Percentiles rank a stretch among this genome's conserved stretches.
phyloP scores from a whole-genome alignment of 2,329 filamentous ascomycete species.

The Xylaria sp. region DNA sequence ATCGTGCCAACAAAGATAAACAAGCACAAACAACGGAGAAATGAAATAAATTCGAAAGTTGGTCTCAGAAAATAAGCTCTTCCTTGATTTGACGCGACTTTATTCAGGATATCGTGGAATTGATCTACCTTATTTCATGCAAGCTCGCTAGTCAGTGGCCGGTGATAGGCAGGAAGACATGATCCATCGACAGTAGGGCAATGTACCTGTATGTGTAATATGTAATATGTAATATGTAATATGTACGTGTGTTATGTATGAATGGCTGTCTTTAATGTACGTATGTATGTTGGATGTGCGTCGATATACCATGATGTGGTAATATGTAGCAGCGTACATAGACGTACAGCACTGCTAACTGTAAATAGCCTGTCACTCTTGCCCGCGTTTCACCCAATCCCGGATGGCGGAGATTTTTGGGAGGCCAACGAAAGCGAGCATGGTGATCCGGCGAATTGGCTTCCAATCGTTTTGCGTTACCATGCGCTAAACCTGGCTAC shows the following conservation, averaged over 20 bases:
- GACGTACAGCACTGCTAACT: constrained; percentile 2
- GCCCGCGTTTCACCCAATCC: constrained; percentile 29
- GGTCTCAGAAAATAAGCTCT: constrained; percentile 12
- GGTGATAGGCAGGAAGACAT: neutral
- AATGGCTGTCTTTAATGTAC: neutral
- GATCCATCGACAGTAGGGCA: no score
- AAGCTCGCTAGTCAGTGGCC: constrained; percentile 12
- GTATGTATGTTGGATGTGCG: neutral
- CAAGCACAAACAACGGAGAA: neutral
- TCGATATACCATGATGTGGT: neutral
- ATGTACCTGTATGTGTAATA: constrained; percentile 1
- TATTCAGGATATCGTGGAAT: constrained; percentile 7
- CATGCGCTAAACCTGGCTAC: constrained; percentile 7
- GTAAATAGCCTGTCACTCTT: constrained; percentile 29
- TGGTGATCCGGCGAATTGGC: constrained; percentile 34
- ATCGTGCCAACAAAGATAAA: constrained; percentile 19
- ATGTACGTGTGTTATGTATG: neutral
- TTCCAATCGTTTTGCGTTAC: constrained; percentile 32
- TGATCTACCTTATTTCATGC: constrained; percentile 3
- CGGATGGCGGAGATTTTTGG: constrained; percentile 32
- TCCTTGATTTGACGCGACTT: constrained; percentile 26
- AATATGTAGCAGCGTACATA: neutral
- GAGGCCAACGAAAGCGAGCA: constrained; percentile 26
- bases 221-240: neutral
- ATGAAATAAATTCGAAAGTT: constrained; percentile 4